Evolutionary conservation across 495 filamentous ascomycete species (phyloP).

Genomic region (Talaromyces trachyspermus): DNA sequence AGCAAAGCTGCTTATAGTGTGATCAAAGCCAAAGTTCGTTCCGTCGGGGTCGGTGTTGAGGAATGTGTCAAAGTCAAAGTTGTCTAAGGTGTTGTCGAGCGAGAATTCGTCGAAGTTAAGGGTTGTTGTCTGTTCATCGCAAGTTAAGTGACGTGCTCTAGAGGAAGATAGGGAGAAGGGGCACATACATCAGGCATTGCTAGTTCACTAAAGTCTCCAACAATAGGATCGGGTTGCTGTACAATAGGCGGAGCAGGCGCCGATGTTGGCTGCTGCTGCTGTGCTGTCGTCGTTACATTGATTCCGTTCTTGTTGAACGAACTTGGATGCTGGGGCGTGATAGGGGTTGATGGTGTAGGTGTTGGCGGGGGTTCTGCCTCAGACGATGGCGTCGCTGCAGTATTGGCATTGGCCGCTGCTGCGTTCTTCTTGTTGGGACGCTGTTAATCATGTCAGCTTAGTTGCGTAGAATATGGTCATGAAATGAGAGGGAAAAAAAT

Average conservation of each 20-base stretch:
- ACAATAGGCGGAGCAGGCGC: conserved; percentile 36
- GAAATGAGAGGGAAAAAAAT: conserved; percentile 23
- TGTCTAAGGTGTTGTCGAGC: conserved; percentile 59
- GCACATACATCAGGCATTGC: conserved; percentile 35
- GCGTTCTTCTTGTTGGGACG: conserved; percentile 65
- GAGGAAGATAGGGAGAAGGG: conserved; percentile 18
- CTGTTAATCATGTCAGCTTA: conserved; percentile 21
- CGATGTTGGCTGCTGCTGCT: conserved; percentile 32
- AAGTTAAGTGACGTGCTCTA: too few relatives aligned
- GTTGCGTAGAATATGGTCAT: conserved; percentile 7
- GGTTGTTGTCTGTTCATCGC: conserved; percentile 20
- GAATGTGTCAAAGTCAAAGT: conserved; percentile 96
- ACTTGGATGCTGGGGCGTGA: conserved; percentile 67
- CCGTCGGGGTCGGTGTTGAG: conserved; percentile 55
- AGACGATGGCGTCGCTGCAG: conserved; percentile 62
- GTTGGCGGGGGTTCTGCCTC: conserved; percentile 68
- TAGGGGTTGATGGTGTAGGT: conserved; percentile 75
- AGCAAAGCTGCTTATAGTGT: conserved; percentile 30
- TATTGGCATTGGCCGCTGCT: conserved; percentile 49
- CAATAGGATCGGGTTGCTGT: conserved; percentile 37
- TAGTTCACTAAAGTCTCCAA: conserved; percentile 30
- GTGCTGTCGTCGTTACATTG: conserved; percentile 39
- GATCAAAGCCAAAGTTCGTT: conserved; percentile 47
- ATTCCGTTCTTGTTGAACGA: conserved; percentile 54
- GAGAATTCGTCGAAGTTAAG: conserved; percentile 56